phyloP scores from a whole-genome alignment of 78 protist species.

The Capsaspora owczarzaki region DNA sequence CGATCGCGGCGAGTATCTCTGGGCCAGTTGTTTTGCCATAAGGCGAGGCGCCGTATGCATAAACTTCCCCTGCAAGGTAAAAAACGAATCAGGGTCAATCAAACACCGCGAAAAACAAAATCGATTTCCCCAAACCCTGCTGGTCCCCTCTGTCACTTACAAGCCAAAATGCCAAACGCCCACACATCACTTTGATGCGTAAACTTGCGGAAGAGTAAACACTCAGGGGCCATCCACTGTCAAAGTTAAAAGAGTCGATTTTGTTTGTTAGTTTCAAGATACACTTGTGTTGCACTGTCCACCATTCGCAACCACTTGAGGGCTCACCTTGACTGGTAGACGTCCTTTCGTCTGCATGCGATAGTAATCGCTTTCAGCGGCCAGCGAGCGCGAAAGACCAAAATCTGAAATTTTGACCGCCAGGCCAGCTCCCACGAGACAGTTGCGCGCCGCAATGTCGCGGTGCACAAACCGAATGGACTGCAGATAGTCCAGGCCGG shows the following conservation, averaged over 20 bases:
- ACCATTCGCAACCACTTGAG: too few relatives aligned
- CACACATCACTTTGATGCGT: background rate
- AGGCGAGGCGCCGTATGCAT: background rate
- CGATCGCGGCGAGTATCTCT: background rate
- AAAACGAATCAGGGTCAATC: too few relatives aligned
- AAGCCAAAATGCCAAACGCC: background rate
- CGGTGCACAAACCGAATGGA: background rate
- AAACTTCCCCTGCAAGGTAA: too few relatives aligned
- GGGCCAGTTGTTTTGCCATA: background rate
- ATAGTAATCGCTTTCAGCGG: background rate
- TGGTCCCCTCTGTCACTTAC: too few relatives aligned
- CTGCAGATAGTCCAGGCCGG: constrained; percentile 1
- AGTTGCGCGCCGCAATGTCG: constrained; percentile 7
- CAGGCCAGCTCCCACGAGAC: background rate
- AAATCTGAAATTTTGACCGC: background rate
- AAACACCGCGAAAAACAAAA: too few relatives aligned
- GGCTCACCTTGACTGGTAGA: background rate
- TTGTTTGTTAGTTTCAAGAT: too few relatives aligned
- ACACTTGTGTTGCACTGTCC: too few relatives aligned
- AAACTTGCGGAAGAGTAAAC: background rate
- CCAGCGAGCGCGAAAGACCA: background rate
- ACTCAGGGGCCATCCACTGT: constrained; percentile 7
- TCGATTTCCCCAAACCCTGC: too few relatives aligned
- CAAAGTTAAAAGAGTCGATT: too few relatives aligned
- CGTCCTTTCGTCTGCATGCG: background rate